phyloP scores from a whole-genome alignment of 805 yeast genomes.

The Spathaspora sp. region DNA sequence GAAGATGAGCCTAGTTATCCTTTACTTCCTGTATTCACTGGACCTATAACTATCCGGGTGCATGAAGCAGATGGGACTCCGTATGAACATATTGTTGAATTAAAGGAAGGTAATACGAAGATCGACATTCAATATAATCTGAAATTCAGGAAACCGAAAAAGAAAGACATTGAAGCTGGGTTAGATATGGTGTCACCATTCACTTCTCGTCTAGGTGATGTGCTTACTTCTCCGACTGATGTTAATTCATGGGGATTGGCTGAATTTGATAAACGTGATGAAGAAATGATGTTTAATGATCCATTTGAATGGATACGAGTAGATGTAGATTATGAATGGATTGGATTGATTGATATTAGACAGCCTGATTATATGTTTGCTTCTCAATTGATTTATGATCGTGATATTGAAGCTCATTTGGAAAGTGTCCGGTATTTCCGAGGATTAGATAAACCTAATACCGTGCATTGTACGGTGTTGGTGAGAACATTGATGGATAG shows the following conservation, averaged over 20 bases:
- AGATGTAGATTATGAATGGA: conserved; percentile 99
- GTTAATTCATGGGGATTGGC: conserved; percentile 66
- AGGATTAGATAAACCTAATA: conserved; percentile 51
- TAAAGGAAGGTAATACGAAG: conserved; percentile 80
- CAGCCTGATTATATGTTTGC: conserved; percentile 96
- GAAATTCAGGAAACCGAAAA: conserved; percentile 78
- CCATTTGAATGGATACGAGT: conserved; percentile 97
- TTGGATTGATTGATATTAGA: conserved; percentile 71
- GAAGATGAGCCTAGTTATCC: conserved; percentile 40
- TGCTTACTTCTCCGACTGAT: conserved; percentile 59
- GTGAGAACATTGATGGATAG: conserved; percentile 78
- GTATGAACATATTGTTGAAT: conserved; percentile 92
- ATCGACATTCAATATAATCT: conserved; percentile 94
- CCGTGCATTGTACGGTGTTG: conserved; percentile 70
- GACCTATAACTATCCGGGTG: conserved; percentile 94
- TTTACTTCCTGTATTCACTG: conserved; percentile 62
- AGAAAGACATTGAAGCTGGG: conserved; percentile 42
- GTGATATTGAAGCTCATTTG: conserved; percentile 93
- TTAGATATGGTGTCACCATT: conserved; percentile 37
- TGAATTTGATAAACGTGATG: conserved; percentile 70
- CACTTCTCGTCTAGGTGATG: conserved; percentile 57
- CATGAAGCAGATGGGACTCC: conserved; percentile 99
- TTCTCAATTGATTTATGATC: conserved; percentile 88
- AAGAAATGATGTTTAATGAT: conserved; percentile 65
- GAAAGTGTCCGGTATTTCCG: conserved; percentile 79